phyloP scores from a whole-genome alignment of 805 yeast genomes.

The Metschnikowia gruessii region DNA sequence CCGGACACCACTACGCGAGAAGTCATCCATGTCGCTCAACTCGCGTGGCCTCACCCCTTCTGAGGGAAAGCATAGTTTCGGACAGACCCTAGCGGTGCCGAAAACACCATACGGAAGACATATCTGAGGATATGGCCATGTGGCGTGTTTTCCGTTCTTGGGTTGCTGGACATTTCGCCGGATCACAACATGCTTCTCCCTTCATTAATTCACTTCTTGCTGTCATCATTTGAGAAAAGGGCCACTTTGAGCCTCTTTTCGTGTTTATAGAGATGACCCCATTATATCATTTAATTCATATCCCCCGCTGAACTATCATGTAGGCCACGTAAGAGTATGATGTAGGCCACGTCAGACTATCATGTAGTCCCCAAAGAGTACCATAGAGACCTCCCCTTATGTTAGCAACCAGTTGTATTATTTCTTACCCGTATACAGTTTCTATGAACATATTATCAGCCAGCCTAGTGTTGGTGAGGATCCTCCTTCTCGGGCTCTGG shows the following conservation, averaged over 20 bases:
- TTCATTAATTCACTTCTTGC: neutral
- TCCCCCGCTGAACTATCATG: no score
- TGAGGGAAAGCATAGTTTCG: conserved; percentile 1
- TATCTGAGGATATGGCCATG: neutral
- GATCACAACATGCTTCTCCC: neutral
- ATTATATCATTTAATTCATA: no score
- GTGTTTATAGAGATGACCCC: neutral
- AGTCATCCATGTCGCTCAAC: conserved; percentile 11
- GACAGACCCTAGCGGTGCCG: conserved; percentile 7
- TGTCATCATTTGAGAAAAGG: no score
- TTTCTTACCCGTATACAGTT: conserved; percentile 3
- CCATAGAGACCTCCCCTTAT: no score
- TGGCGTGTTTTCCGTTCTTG: neutral
- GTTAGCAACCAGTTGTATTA: conserved; percentile 1
- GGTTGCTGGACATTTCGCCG: conserved; percentile 3
- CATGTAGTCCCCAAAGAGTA: no score
- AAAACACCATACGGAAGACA: neutral
- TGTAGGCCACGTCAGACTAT: no score
- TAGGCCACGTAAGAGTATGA: no score
- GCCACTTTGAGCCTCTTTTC: neutral
- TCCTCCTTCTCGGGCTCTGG: conserved; percentile 94
- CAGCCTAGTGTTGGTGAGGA: conserved; percentile 71
- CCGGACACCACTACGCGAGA: conserved; percentile 19
- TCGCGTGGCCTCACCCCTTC: neutral
- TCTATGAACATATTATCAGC: conserved; percentile 2